Evolutionary conservation across 148 eudicot species (phyloP).

Genomic region (Fagopyrum esculentum): DNA sequence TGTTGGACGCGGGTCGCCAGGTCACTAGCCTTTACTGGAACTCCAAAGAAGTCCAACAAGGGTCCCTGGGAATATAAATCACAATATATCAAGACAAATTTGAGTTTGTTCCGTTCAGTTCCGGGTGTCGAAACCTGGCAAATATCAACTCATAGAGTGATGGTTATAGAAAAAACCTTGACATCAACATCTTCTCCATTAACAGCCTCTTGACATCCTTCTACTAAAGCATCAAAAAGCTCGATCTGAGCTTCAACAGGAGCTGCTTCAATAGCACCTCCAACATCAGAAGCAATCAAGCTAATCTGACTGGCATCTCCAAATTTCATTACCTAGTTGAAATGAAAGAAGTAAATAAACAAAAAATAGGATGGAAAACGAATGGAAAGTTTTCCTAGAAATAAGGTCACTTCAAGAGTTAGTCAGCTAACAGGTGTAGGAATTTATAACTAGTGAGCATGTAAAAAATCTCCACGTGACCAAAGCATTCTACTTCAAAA

Average conservation of each 20-base stretch:
- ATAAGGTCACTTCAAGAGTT: not conserved
- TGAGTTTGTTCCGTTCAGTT: not conserved
- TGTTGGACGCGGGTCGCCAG: slow-evolving; percentile 78
- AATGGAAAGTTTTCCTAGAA: not conserved
- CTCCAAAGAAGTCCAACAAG: slow-evolving; percentile 89
- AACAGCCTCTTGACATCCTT: slow-evolving; percentile 90
- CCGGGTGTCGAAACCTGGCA: not conserved
- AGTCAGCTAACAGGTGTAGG: not conserved
- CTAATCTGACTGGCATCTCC: slow-evolving; percentile 84
- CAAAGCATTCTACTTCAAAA: not conserved
- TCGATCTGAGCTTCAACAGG: slow-evolving; percentile 85
- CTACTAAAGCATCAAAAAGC: slow-evolving; percentile 80
- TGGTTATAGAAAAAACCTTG: slow-evolving; percentile 36
- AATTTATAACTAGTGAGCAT: not conserved
- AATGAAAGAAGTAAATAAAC: not conserved
- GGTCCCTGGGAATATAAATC: slow-evolving; percentile 56
- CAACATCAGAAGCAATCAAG: slow-evolving; percentile 78
- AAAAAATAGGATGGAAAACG: not conserved
- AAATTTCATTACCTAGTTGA: slow-evolving; percentile 78
- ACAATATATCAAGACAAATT: slow-evolving; percentile 3
- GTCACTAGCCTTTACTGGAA: slow-evolving; percentile 94
- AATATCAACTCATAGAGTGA: slow-evolving; percentile 7
- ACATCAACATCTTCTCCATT: slow-evolving; percentile 54
- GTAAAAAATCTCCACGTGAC: not conserved
- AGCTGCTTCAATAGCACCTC: slow-evolving; percentile 89